A percentile compares a stretch with the other conserved stretches of the same genome.
These are phyloP conservation scores for Yarrowia sp. DNA, from an alignment of 805 yeast species.

Conservation along the genomic window DNA sequence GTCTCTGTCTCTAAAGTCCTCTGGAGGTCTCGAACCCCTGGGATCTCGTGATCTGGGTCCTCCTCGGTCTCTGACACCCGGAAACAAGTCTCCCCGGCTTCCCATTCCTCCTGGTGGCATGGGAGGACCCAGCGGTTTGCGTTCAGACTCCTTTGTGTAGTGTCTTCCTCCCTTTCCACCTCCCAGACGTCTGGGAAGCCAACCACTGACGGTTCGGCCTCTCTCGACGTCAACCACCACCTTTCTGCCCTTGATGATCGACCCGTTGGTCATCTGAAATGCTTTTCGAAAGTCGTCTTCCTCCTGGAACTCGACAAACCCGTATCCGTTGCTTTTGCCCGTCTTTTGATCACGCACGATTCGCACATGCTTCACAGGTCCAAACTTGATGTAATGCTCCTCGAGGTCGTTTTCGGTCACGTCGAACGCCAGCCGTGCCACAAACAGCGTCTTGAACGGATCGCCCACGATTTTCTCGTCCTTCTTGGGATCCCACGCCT, in stretches of 20 bases:
- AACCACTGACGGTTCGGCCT: constrained; percentile 50
- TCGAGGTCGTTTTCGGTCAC: constrained; percentile 73
- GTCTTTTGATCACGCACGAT: constrained; percentile 62
- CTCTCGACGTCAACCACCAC: constrained; percentile 55
- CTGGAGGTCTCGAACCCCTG: constrained; percentile 34
- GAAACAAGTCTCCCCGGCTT: constrained; percentile 35
- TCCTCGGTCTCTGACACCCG: constrained; percentile 41
- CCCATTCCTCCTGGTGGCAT: constrained; percentile 39
- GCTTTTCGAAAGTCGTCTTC: constrained; percentile 61
- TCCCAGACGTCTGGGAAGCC: constrained; percentile 63
- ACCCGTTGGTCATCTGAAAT: constrained; percentile 62
- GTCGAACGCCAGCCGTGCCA: constrained; percentile 72
- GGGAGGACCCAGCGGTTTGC: constrained; percentile 40
- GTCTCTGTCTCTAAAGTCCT: constrained; percentile 24
- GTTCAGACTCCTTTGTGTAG: constrained; percentile 53
- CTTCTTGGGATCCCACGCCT: constrained; percentile 60
- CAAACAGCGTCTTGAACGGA: constrained; percentile 79
- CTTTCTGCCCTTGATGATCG: constrained; percentile 59
- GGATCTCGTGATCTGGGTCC: constrained; percentile 23
- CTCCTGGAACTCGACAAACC: constrained; percentile 72
- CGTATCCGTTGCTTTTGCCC: constrained; percentile 79
- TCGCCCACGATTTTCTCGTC: constrained; percentile 71
- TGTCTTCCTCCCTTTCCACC: constrained; percentile 94
- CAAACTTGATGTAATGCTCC: constrained; percentile 66
- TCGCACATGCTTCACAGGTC: constrained; percentile 69